Evolutionary conservation across 1,139 yeast genomes (phyloP).

Genomic region (Protomyces gravidus): DNA sequence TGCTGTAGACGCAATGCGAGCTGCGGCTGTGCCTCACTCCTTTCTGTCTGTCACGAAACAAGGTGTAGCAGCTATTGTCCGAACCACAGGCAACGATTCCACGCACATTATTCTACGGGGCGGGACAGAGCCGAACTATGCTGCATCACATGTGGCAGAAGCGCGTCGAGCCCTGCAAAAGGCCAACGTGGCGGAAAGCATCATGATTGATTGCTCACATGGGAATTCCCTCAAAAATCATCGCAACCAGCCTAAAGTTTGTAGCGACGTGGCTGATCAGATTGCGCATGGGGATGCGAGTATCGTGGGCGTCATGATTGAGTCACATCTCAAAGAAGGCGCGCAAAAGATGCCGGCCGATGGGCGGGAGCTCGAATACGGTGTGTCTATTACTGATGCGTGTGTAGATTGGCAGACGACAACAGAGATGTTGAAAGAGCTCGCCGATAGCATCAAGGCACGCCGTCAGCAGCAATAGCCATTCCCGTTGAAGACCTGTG

Average conservation of each 20-base stretch:
- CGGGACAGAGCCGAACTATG: conserved; percentile 90
- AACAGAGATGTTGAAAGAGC: conserved; percentile 66
- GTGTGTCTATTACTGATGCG: conserved; percentile 94
- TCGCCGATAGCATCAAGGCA: conserved; percentile 65
- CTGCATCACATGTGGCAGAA: conserved; percentile 65
- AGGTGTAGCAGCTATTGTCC: conserved; percentile 65
- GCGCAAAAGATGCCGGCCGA: conserved; percentile 63
- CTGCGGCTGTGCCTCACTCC: conserved; percentile 89
- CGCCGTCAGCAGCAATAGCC: conserved; percentile 1
- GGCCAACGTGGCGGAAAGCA: conserved; percentile 45
- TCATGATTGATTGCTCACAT: conserved; percentile 97
- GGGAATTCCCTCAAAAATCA: conserved; percentile 93
- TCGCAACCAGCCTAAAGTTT: conserved; percentile 89
- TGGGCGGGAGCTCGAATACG: conserved; percentile 78
- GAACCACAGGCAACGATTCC: conserved; percentile 33
- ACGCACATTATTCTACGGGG: conserved; percentile 91
- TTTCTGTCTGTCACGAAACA: conserved; percentile 96
- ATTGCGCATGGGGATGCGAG: conserved; percentile 70
- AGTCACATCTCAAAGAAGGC: conserved; percentile 88
- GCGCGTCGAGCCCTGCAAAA: conserved; percentile 62
- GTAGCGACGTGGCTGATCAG: conserved; percentile 73
- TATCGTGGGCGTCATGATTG: conserved; percentile 93
- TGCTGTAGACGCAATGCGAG: conserved; percentile 88
- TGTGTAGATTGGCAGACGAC: conserved; percentile 94
- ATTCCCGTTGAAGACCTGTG: no score